Conservation (phyloP, 352 stramenopile species). For the Globisporangium cystogenes region DNA sequence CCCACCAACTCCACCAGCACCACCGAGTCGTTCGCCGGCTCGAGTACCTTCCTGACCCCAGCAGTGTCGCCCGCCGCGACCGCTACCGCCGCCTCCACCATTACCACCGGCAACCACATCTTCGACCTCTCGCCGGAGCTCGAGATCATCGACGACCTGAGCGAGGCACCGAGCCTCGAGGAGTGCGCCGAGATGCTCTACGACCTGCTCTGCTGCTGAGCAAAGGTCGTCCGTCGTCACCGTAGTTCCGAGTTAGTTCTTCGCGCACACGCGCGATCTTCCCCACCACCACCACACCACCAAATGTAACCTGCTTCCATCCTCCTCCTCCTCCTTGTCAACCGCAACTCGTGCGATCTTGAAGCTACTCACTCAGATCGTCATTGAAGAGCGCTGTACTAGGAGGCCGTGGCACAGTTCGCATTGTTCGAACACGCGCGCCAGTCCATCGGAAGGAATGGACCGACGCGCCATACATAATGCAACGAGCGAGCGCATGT, state of each 20-base stretch:
- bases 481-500: too few relatives aligned
- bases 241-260: not conserved
- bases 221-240: too few relatives aligned
- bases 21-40: not conserved
- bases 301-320: not conserved
- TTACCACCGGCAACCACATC: not conserved
- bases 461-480: too few relatives aligned
- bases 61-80: not conserved
- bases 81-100: not conserved
- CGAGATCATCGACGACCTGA: slow-evolving; percentile 29
- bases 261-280: not conserved
- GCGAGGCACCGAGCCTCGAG: slow-evolving; percentile 46
- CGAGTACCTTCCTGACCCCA: not conserved
- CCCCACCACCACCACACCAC: not conserved
- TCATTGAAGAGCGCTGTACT: too few relatives aligned
- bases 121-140: slow-evolving; percentile 5
- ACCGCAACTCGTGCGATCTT: too few relatives aligned
- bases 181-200: slow-evolving; percentile 62
- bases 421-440: too few relatives aligned
- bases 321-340: too few relatives aligned
- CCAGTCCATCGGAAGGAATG: too few relatives aligned
- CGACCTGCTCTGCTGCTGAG: slow-evolving; percentile 52
- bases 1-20: not conserved
- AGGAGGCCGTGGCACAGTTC: too few relatives aligned
- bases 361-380: too few relatives aligned